phyloP scores from a whole-genome alignment of 495 filamentous ascomycete genomes.

The Trichoderma erinaceum region DNA sequence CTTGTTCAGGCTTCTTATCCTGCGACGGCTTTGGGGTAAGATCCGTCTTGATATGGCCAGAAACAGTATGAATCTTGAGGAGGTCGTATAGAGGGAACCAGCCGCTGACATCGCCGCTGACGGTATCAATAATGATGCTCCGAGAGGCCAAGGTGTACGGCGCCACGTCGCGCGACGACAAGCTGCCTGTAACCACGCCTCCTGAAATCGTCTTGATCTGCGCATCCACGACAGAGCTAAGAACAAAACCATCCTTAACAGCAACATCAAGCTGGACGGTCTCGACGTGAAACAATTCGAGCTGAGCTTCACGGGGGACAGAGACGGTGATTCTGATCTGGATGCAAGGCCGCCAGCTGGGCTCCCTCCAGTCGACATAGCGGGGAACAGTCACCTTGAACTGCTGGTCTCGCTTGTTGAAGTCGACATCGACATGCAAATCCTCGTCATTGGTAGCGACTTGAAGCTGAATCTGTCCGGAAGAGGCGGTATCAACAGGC shows the following conservation, averaged over 20 bases:
- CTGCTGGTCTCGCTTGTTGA: constrained; percentile 26
- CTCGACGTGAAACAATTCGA: constrained; percentile 26
- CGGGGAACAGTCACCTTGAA: constrained; percentile 31
- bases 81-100: constrained; percentile 40
- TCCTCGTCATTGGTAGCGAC: constrained; percentile 33
- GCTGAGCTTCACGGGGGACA: constrained; percentile 31
- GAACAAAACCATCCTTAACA: constrained; percentile 34
- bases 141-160: constrained; percentile 28
- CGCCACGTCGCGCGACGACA: constrained; percentile 16
- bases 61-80: constrained; percentile 31
- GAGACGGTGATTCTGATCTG: constrained; percentile 36
- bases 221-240: constrained; percentile 25
- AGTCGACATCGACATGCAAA: constrained; percentile 26
- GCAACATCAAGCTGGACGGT: constrained; percentile 34
- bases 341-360: constrained; percentile 30
- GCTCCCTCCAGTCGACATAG: constrained; percentile 23
- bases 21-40: constrained; percentile 31
- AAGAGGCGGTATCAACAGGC: constrained; percentile 20
- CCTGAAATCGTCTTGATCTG: constrained; percentile 27
- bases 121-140: constrained; percentile 30
- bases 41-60: constrained; percentile 32
- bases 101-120: constrained; percentile 32
- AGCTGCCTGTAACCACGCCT: constrained; percentile 19
- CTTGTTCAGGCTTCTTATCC: constrained; percentile 24
- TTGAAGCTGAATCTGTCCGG: constrained; percentile 30